A percentile compares a stretch with the other conserved stretches of the same genome.
phyloP scores from a whole-genome alignment of 1,139 yeast genomes.

The Casaregolazyma lundiana region DNA sequence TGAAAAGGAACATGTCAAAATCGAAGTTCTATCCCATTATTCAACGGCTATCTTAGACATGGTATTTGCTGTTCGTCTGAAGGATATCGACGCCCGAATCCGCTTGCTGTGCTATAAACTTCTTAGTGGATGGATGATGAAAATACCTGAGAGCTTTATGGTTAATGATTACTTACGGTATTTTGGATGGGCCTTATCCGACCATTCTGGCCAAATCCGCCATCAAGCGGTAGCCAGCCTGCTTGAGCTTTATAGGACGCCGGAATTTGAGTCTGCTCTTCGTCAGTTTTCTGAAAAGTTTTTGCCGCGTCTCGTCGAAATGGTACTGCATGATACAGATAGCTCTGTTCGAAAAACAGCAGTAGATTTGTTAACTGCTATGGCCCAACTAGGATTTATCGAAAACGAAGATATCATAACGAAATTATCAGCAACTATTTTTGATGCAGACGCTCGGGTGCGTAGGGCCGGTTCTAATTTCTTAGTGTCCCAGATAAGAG shows the following conservation, averaged over 20 bases:
- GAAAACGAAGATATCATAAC: slow-evolving; percentile 54
- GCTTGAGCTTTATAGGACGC: slow-evolving; percentile 43
- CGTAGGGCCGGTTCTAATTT: slow-evolving; percentile 29
- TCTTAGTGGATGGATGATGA: slow-evolving; percentile 65
- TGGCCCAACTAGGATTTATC: slow-evolving; percentile 57
- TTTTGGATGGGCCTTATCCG: slow-evolving; percentile 81
- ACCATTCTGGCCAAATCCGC: slow-evolving; percentile 57
- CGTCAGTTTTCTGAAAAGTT: slow-evolving; percentile 72
- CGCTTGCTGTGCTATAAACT: slow-evolving; percentile 63
- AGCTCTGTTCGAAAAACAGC: slow-evolving; percentile 50
- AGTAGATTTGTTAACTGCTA: slow-evolving; percentile 50
- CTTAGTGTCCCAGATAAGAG: slow-evolving; percentile 14
- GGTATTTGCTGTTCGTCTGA: slow-evolving; percentile 69
- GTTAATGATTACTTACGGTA: slow-evolving; percentile 68
- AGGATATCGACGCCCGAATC: slow-evolving; percentile 71
- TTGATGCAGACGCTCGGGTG: slow-evolving; percentile 38
- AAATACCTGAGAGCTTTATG: slow-evolving; percentile 65
- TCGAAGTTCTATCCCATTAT: slow-evolving; percentile 32
- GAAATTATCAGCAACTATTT: slow-evolving; percentile 41
- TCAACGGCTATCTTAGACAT: slow-evolving; percentile 63
- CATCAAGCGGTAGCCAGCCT: slow-evolving; percentile 59
- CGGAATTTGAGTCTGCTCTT: slow-evolving; percentile 43
- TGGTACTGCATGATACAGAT: slow-evolving; percentile 52
- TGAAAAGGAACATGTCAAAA: slow-evolving; percentile 22
- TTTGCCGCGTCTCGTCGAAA: slow-evolving; percentile 59